phyloP scores from a whole-genome alignment of 208 protist genomes.

The Tritrichomonas foetus region DNA sequence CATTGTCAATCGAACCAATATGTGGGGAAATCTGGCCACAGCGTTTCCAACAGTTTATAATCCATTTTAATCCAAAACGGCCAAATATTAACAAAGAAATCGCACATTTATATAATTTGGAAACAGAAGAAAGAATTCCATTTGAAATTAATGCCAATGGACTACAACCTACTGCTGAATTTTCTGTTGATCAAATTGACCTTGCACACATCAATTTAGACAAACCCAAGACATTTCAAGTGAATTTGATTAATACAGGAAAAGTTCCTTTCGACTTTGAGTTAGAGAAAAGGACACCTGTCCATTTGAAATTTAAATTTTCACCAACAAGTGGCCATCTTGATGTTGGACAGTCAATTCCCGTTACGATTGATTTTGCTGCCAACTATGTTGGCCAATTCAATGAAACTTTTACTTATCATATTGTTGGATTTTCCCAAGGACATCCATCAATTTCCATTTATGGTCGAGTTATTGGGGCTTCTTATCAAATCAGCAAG shows the following conservation, averaged over 20 bases:
- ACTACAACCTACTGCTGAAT: neutral
- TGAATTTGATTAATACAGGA: neutral
- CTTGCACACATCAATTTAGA: neutral
- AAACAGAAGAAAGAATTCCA: conserved; percentile 21
- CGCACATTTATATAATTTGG: neutral
- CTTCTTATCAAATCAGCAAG: neutral
- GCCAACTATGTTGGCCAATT: conserved; percentile 9
- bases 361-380: neutral
- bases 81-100: neutral
- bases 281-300: neutral
- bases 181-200: neutral
- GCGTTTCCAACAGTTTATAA: neutral
- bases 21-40: conserved; percentile 3
- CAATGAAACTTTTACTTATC: neutral
- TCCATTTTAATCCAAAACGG: neutral
- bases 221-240: neutral
- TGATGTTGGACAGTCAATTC: neutral
- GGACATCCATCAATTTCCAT: neutral
- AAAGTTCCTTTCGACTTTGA: neutral
- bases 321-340: neutral
- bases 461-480: neutral
- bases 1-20: neutral
- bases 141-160: neutral
- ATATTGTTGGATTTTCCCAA: neutral
- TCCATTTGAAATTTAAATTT: neutral